Evolutionary conservation across 140 eudicot species (phyloP).

Genomic region (Erigeron philadelphicus): DNA sequence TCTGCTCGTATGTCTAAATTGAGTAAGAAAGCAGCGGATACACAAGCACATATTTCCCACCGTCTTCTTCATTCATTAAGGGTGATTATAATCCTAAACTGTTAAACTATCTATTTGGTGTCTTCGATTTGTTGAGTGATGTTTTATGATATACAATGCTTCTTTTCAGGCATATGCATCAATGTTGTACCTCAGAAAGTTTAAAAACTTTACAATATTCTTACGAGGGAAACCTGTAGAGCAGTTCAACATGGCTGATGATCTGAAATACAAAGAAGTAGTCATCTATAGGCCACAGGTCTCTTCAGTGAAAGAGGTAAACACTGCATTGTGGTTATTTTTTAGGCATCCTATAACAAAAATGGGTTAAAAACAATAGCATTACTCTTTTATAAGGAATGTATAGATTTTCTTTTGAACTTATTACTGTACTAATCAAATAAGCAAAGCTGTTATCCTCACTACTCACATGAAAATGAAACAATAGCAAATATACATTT

Average conservation of each 20-base stretch:
- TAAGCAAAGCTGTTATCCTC: too few relatives aligned
- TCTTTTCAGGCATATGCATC: conserved; percentile 80
- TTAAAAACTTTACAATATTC: conserved; percentile 59
- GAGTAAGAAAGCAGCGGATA: conserved; percentile 39
- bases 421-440: too few relatives aligned
- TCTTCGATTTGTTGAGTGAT: conserved; percentile 1
- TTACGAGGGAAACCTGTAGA: conserved; percentile 78
- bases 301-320: conserved; percentile 57
- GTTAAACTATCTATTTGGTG: conserved; percentile 2
- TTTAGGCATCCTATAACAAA: neutral
- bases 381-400: neutral
- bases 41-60: conserved; percentile 72
- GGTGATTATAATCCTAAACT: conserved; percentile 36
- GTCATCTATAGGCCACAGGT: conserved; percentile 63
- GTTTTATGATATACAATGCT: conserved; percentile 19
- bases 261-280: conserved; percentile 34
- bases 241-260: conserved; percentile 62
- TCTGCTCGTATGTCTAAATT: conserved; percentile 37
- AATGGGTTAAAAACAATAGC: neutral
- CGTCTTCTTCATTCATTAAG: conserved; percentile 71
- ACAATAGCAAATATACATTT: neutral
- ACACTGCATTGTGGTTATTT: neutral
- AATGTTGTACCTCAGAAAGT: conserved; percentile 65
- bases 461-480: neutral
- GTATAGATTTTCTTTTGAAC: too few relatives aligned